Conservation (phyloP, 495 filamentous ascomycete genomes). For the Neurospora pannonica region DNA sequence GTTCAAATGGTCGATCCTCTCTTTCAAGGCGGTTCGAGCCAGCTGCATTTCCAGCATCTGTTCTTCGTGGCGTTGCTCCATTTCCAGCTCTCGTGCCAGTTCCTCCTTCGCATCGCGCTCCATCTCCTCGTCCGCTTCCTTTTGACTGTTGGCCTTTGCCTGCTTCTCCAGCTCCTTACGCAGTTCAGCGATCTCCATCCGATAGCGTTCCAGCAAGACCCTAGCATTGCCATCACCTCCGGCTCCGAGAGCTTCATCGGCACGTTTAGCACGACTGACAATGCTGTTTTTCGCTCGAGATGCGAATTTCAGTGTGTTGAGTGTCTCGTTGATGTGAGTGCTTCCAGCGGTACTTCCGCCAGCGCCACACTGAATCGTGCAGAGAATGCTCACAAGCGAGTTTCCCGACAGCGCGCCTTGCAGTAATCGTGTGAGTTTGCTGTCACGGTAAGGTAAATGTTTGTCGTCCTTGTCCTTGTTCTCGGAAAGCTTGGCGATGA, state of each 20-base stretch:
- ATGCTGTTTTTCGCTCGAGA: constrained; percentile 96
- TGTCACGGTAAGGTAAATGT: constrained; percentile 92
- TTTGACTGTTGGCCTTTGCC: constrained; percentile 47
- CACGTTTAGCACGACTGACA: constrained; percentile 91
- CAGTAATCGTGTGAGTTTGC: constrained; percentile 87
- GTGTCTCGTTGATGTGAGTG: constrained; percentile 72
- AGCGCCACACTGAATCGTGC: constrained; percentile 77
- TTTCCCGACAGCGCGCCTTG: constrained; percentile 90
- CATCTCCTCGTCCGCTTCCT: constrained; percentile 57
- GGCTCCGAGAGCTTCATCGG: constrained; percentile 73
- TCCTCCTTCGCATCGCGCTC: constrained; percentile 51
- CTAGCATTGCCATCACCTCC: constrained; percentile 74
- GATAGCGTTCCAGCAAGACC: constrained; percentile 84
- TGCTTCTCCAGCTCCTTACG: constrained; percentile 73
- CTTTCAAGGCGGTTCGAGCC: constrained; percentile 88
- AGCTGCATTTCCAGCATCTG: constrained; percentile 98
- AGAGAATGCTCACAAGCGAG: constrained; percentile 93
- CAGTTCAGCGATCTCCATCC: constrained; percentile 84
- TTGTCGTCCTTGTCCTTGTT: constrained; percentile 82
- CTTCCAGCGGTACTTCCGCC: constrained; percentile 52
- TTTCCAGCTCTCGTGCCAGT: constrained; percentile 67
- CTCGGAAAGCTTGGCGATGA: constrained; percentile 77
- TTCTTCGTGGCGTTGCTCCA: constrained; percentile 80
- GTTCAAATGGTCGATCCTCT: constrained; percentile 95
- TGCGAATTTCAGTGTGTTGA: constrained; percentile 96